phyloP scores from a whole-genome alignment of 2,329 filamentous ascomycete species.

The Ambrosiella beaveri region DNA sequence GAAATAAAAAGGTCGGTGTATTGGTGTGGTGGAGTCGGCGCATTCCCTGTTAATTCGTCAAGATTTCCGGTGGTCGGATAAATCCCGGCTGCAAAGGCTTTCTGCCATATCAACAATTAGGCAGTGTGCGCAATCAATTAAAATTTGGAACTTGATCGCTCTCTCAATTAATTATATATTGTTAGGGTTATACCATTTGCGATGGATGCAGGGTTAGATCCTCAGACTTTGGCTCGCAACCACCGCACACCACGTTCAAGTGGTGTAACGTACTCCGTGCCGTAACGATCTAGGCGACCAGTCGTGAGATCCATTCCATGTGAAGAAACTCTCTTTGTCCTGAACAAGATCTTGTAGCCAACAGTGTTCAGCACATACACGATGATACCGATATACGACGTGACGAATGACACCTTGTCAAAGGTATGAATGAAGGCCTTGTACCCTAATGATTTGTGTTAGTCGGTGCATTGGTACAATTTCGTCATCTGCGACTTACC shows the following conservation, averaged over 20 bases:
- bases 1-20: background rate
- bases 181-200: background rate
- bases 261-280: slow-evolving; percentile 1
- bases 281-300: slow-evolving; percentile 1
- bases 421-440: slow-evolving; percentile 5
- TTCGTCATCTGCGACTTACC: slow-evolving; percentile 23
- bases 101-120: background rate
- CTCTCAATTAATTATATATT: background rate
- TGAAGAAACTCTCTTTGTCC: background rate
- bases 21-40: background rate
- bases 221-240: background rate
- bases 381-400: slow-evolving; percentile 4
- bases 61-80: background rate
- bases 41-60: background rate
- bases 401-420: slow-evolving; percentile 1
- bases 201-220: background rate
- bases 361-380: slow-evolving; percentile 2
- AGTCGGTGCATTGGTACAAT: background rate
- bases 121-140: background rate
- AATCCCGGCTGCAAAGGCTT: background rate
- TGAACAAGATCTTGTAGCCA: slow-evolving; percentile 1
- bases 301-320: slow-evolving; percentile 1
- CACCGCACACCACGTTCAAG: background rate
- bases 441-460: background rate
- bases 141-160: background rate